Evolutionary conservation across 2,329 filamentous ascomycete genomes (phyloP), one percentile per base, ranked within the genome.

Genomic region (Hortaea werneckii): DNA sequence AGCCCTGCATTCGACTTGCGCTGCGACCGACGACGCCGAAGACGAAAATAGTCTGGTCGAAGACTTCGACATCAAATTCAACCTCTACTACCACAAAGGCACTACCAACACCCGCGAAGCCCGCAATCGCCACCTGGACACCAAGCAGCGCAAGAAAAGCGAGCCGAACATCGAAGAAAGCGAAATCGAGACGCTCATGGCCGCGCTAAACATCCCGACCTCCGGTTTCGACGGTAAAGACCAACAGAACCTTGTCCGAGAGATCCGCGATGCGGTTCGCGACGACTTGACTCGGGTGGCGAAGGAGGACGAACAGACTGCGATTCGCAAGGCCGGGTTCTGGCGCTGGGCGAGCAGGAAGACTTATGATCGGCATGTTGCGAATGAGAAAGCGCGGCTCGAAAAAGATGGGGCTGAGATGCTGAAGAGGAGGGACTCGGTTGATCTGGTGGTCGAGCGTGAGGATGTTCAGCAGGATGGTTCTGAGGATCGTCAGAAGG

Each of bases 321-420:
- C 66, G 44, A 67, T 67, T 58, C 64, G 71, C 12, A 65, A 68
- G 43, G 68, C 64, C 9, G 70, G 67, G 1, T 77, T 73, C 49
- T 68, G 73, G 60, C 60, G 70, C 6, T 76, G 70, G 54, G 69
- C 65, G 1, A 71, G 67, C 50, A 60, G 58, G 29, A 59, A 59
- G 20, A 60, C 51, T 5, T 60, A 59, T 32, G 52, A 58, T 37
- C 50, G 52, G 5, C 41, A 57, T 5, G 47, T 58, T 7, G 54
- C 52, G 32, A 54, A 58, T 39, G 58, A 56, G 8, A 20, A 44
- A 29, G 35, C 49, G n/a, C 49, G 47, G 50, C 39, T 34, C 5
- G 29, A 44, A 43, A 20, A 43, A 26, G 13, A 10, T 43, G n/a
- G 37, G 30, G 29, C 34, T 26, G 42, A 37, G 42, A 29, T 28